A percentile compares a stretch with the other conserved stretches of the same genome.
Conservation (phyloP, 1,139 yeast genomes). For the Saccharomycopsis hybrid region DNA sequence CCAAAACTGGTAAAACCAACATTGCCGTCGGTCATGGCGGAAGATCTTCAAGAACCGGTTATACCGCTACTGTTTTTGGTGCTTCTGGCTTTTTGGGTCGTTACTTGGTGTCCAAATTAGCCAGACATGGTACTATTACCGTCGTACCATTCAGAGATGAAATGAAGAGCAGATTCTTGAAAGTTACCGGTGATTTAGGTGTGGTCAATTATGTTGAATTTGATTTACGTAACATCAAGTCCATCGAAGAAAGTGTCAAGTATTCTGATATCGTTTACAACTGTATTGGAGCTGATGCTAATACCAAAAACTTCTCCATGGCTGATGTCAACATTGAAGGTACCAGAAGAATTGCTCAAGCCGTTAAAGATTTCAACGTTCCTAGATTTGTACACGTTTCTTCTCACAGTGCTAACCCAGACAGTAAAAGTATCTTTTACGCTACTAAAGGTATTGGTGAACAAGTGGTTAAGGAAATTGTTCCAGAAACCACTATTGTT, state of each 20-base stretch:
- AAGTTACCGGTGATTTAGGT: slow-evolving; percentile 82
- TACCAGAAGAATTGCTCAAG: slow-evolving; percentile 70
- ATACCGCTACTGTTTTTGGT: slow-evolving; percentile 85
- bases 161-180: slow-evolving; percentile 70
- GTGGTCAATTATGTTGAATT: slow-evolving; percentile 81
- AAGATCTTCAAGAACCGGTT: slow-evolving; percentile 83
- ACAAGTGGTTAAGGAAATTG: slow-evolving; percentile 55
- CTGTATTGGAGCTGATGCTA: slow-evolving; percentile 70
- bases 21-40: slow-evolving; percentile 73
- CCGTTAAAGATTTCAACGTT: slow-evolving; percentile 65
- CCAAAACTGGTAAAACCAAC: slow-evolving; percentile 69
- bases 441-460: slow-evolving; percentile 83
- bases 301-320: slow-evolving; percentile 75
- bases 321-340: slow-evolving; percentile 80
- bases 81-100: slow-evolving; percentile 78
- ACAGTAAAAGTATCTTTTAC: slow-evolving; percentile 62
- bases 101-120: slow-evolving; percentile 63
- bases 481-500: slow-evolving; percentile 77
- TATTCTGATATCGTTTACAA: slow-evolving; percentile 81
- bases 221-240: slow-evolving; percentile 70
- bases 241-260: slow-evolving; percentile 73
- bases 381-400: slow-evolving; percentile 77
- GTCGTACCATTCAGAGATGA: slow-evolving; percentile 79
- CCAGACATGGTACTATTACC: slow-evolving; percentile 74
- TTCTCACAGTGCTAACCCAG: slow-evolving; percentile 67